Evolutionary conservation across 139 green algal genomes (phyloP).

Genomic region (Pycnococcus provasolii): DNA sequence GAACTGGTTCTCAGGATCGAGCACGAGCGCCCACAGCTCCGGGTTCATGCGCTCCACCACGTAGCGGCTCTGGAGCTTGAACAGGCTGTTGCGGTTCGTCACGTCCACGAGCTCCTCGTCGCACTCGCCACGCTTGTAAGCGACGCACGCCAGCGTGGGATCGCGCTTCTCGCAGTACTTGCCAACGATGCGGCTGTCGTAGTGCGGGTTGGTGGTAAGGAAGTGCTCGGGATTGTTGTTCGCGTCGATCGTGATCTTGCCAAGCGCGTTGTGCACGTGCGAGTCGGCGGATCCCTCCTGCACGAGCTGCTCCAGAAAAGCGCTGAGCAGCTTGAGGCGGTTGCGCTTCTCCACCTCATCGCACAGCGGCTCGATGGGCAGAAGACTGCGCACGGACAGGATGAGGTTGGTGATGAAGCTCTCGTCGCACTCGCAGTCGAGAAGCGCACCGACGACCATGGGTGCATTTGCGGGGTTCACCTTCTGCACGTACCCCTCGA

Average conservation of each 20-base stretch:
- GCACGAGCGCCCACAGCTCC: conserved; percentile 85
- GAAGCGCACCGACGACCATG: conserved; percentile 84
- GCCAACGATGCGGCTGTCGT: conserved; percentile 77
- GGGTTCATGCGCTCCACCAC: conserved; percentile 85
- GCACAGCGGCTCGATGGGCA: conserved; percentile 70
- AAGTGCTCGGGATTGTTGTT: conserved; percentile 99
- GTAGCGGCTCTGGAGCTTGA: conserved; percentile 96
- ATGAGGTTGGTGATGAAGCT: conserved; percentile 97
- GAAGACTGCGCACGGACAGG: conserved; percentile 80
- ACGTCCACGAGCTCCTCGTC: conserved; percentile 90
- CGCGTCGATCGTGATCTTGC: conserved; percentile 99
- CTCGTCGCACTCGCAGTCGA: conserved; percentile 88
- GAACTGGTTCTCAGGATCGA: conserved; percentile 69
- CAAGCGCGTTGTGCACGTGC: conserved; percentile 95
- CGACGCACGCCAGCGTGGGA: conserved; percentile 88
- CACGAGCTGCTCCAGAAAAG: conserved; percentile 97
- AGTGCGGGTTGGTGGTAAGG: conserved; percentile 98
- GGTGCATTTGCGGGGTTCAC: conserved; percentile 50
- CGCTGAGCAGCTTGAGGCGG: conserved; percentile 85
- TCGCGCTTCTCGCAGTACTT: conserved; percentile 97
- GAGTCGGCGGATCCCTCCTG: conserved; percentile 81
- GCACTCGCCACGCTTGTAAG: conserved; percentile 89
- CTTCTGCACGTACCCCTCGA: conserved; percentile 99
- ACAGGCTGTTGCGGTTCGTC: conserved; percentile 93
- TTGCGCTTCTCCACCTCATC: conserved; percentile 74